A percentile compares a stretch with the other conserved stretches of the same genome.
These are phyloP conservation scores for Lophiostoma macrostomum DNA, from an alignment of 495 filamentous ascomycete species.

Conservation along the genomic window DNA sequence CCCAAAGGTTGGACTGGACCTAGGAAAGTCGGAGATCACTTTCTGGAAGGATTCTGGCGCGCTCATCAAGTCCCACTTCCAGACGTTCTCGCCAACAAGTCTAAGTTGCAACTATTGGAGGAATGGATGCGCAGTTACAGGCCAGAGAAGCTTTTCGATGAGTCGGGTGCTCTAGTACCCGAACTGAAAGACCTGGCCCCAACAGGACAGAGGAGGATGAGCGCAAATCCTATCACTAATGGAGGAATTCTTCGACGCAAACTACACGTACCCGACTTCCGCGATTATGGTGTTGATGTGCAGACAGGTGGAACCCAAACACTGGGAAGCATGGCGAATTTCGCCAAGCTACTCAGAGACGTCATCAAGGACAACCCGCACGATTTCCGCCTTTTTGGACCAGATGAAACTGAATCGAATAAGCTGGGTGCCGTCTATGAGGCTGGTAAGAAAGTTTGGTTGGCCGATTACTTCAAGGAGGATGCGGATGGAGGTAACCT, in stretches of 20 bases:
- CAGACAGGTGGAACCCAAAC: slow-evolving; percentile 51
- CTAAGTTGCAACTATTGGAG: slow-evolving; percentile 61
- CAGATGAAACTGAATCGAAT: slow-evolving; percentile 75
- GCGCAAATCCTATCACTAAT: slow-evolving; percentile 69
- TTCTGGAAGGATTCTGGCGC: slow-evolving; percentile 60
- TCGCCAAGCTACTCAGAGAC: slow-evolving; percentile 61
- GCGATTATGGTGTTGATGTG: slow-evolving; percentile 55
- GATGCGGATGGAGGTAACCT: slow-evolving; percentile 68
- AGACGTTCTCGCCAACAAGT: slow-evolving; percentile 57
- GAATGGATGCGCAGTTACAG: slow-evolving; percentile 69
- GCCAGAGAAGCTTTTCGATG: slow-evolving; percentile 61
- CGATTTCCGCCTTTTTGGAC: slow-evolving; percentile 69
- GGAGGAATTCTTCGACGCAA: slow-evolving; percentile 61
- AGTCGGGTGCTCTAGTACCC: slow-evolving; percentile 54
- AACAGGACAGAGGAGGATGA: slow-evolving; percentile 60
- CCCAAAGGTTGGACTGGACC: slow-evolving; percentile 68
- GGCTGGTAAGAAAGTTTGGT: slow-evolving; percentile 71
- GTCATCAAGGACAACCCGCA: slow-evolving; percentile 57
- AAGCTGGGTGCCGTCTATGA: slow-evolving; percentile 66
- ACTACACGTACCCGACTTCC: slow-evolving; percentile 63
- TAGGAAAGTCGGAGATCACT: slow-evolving; percentile 5
- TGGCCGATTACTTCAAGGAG: slow-evolving; percentile 71
- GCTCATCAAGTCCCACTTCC: slow-evolving; percentile 70
- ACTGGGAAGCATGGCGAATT: slow-evolving; percentile 58
- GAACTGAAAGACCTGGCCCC: slow-evolving; percentile 62